These are phyloP conservation scores for Quercus lobata DNA, from an alignment of 331 rosid genomes.

Conservation along the genomic window DNA sequence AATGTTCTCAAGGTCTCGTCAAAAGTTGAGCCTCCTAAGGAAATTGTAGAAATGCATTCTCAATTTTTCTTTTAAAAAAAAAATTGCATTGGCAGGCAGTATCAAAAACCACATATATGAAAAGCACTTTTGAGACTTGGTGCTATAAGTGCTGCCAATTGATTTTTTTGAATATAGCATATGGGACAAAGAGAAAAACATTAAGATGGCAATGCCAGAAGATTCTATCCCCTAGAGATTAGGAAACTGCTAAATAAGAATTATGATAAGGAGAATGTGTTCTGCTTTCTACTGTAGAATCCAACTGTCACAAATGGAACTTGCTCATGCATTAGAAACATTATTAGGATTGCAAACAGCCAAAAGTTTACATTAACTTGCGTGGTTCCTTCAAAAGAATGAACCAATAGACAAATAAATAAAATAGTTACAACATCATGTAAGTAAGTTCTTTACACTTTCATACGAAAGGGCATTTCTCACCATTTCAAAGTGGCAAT, in stretches of 20 bases:
- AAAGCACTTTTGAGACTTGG: constrained; percentile 30
- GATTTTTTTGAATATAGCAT: constrained; percentile 64
- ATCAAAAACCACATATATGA: constrained; percentile 39
- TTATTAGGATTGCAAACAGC: background rate
- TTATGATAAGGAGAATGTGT: background rate
- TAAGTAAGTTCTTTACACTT: background rate
- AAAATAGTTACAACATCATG: constrained; percentile 1
- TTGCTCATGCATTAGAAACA: background rate
- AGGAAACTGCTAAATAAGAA: constrained; percentile 7
- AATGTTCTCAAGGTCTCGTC: constrained; percentile 75
- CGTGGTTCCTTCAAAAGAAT: background rate
- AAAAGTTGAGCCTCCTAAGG: constrained; percentile 65
- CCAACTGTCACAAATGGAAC: background rate
- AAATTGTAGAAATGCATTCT: constrained; percentile 56
- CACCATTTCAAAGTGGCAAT: constrained; percentile 20
- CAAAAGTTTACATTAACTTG: background rate
- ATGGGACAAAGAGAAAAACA: constrained; percentile 80
- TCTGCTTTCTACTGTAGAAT: background rate
- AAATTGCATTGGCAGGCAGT: constrained; percentile 74
- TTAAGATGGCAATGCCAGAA: constrained; percentile 17
- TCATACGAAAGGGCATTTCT: constrained; percentile 13
- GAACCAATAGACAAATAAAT: background rate
- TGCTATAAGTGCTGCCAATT: constrained; percentile 25
- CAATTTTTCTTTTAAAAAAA: constrained; percentile 35
- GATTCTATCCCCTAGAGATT: background rate